Percentiles rank a stretch among this genome's conserved stretches.
Conservation (phyloP, 2,329 filamentous ascomycete species). For the Diplocarpon rosae region DNA sequence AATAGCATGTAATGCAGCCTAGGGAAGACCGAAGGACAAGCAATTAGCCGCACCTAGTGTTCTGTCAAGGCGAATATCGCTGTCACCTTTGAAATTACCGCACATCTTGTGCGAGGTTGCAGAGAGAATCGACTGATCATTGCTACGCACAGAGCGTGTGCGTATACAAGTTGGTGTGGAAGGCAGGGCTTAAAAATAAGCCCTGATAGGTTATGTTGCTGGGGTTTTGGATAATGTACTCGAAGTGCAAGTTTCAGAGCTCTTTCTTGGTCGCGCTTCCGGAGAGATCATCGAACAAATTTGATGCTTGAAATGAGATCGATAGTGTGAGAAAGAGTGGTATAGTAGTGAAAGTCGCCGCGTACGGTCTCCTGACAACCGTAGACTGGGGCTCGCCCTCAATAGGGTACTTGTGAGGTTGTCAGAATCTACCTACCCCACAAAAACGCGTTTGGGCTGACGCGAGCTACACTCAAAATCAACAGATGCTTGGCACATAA, state of each 20-base stretch:
- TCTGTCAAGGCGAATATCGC: conserved; percentile 9
- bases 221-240: too few relatives aligned
- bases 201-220: too few relatives aligned
- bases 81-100: conserved; percentile 2
- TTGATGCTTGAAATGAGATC: too few relatives aligned
- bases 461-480: conserved; percentile 3
- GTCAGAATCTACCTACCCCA: not conserved
- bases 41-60: conserved; percentile 7
- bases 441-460: not conserved
- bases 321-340: too few relatives aligned
- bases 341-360: too few relatives aligned
- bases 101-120: not conserved
- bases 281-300: too few relatives aligned
- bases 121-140: not conserved
- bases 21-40: not conserved
- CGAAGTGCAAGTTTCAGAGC: too few relatives aligned
- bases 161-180: too few relatives aligned
- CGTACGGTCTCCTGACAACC: too few relatives aligned
- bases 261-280: too few relatives aligned
- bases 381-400: too few relatives aligned
- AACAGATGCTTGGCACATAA: conserved; percentile 1
- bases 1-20: not conserved
- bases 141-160: not conserved
- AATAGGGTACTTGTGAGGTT: not conserved
- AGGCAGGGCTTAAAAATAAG: too few relatives aligned